Base-by-base conservation (phyloP, 306 rosid genomes). In the Ormosia emarginata region DNA sequence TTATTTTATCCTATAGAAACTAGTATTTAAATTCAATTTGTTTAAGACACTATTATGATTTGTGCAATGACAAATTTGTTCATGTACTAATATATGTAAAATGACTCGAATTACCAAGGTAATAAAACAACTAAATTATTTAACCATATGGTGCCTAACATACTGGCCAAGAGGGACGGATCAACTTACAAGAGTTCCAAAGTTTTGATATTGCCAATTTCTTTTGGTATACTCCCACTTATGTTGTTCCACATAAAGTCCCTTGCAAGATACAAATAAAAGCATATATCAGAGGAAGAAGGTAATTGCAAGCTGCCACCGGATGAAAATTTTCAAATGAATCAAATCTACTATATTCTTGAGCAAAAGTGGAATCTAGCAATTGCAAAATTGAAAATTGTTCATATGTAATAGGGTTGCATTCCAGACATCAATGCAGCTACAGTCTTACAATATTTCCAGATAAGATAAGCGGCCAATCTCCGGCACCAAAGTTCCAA, bases 211-310 rank as follows among this genome's bases (percentile, higher is more conserved):
- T 90, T 91, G 85, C 98, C 97, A 59, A 96, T 96, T 85, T 93
- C 97, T 86, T 86, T 80, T 0, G 99, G 99, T 78, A 96, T 93
- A 36, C 67, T 85, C 56, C 99, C 99, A 86, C 55, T 88, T 67
- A 96, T 81, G 0, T 88, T 0, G 85, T 93, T 96, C 98, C 98
- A 96, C 99, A 92, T 93, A 66, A 96, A 93, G 80, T 90, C 91
- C 94, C 99, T 96, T 83, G 52, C 53, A 79, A 74, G 77, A 79
- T 24, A 68, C 30, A 74, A 55, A 67, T 56, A 79, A 75, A 59
- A 65, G 37, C 57, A 67, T 65, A 69, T 24, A 56, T 87, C 76
- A 89, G 80, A 77, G 4, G 71, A 61, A 55, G 71, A 61, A 64
- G 55, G 29, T 65, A 68, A 82, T 32, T 58, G 65, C 47, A 64